Base-by-base conservation (phyloP, 1,284 basidiomycete species). In the Moesziomyces parantarcticus region DNA sequence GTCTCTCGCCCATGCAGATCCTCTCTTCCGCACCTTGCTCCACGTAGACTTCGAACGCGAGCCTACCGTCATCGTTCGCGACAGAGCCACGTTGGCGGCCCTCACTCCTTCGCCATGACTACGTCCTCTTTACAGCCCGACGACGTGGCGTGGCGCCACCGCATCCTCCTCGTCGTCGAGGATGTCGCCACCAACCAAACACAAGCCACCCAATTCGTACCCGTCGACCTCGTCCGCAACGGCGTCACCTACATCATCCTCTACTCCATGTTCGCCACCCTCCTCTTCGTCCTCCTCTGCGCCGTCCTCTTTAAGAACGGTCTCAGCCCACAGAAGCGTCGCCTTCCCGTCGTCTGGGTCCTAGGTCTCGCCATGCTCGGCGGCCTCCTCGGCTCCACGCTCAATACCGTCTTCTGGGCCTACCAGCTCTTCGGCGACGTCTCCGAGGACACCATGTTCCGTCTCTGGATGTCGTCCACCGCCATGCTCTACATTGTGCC, bases 181-280 rank as follows among this genome's bases (percentile, higher is more conserved):
- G 40, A 58, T 39, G 36, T 32, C 3, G 13, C 50, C 43, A 71
- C 41, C 51, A 26, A 62, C 9, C 39, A 46, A 26, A 61, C 62
- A 21, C 46, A 36, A 20, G 13, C 20, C 2, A 43, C 54, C 16
- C 54, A 68, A 23, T 71, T 57, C 29, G 65, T 76, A 1, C 64
- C 74, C 1, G 65, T 73, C 44, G 54, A 50, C 5, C 60, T 76
- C 16, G 75, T 76, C 34, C 56, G 70, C 40, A 68, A 55, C 41
- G 75, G 71, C 26, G 72, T 75, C 50, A 66, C 66, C 43, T 75
- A 75, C 47, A 75, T 77, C 58, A 77, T 77, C 40, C 71, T 77
- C 51, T 77, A 77, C 65, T 70, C 67, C 14, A 72, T 69, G 58
- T 67, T 74, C 34, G 64, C 68, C 13, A 74, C 75, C 2, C 60